phyloP scores from a whole-genome alignment of 495 filamentous ascomycete species.

The Venustampulla echinocandica region DNA sequence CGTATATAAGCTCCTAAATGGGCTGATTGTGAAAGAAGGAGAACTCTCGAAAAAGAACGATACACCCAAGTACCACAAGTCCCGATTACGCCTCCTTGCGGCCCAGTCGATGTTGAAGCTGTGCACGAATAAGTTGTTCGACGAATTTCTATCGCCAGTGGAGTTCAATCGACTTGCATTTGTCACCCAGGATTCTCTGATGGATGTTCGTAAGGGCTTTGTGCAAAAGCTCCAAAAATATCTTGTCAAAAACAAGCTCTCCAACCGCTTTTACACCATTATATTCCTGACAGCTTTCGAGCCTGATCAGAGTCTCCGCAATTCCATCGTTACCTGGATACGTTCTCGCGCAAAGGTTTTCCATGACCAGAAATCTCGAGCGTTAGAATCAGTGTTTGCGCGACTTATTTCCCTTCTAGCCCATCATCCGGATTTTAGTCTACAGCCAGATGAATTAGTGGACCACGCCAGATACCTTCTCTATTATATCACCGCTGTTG shows the following conservation, averaged over 20 bases:
- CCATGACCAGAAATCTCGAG: slow-evolving; percentile 43
- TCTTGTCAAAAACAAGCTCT: slow-evolving; percentile 57
- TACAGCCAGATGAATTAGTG: slow-evolving; percentile 55
- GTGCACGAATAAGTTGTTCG: slow-evolving; percentile 62
- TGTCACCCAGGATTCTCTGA: slow-evolving; percentile 67
- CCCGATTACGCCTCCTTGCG: slow-evolving; percentile 71
- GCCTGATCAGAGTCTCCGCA: slow-evolving; percentile 57
- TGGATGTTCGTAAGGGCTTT: slow-evolving; percentile 67
- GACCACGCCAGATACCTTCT: slow-evolving; percentile 81
- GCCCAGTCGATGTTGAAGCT: slow-evolving; percentile 79
- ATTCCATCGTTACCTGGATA: slow-evolving; percentile 77
- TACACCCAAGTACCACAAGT: slow-evolving; percentile 65
- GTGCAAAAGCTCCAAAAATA: slow-evolving; percentile 82
- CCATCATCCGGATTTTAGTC: slow-evolving; percentile 87
- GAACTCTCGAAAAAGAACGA: slow-evolving; percentile 66
- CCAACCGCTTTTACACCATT: slow-evolving; percentile 73
- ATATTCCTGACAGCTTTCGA: slow-evolving; percentile 89
- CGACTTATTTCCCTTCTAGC: slow-evolving; percentile 81
- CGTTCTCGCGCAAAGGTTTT: slow-evolving; percentile 59
- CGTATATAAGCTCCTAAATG: slow-evolving; percentile 70
- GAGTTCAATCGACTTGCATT: slow-evolving; percentile 76
- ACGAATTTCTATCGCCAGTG: slow-evolving; percentile 58
- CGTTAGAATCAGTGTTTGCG: slow-evolving; percentile 78
- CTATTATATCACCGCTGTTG: slow-evolving; percentile 78
- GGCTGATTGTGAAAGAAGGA: slow-evolving; percentile 62